Evolutionary conservation across 2,329 filamentous ascomycete species (phyloP), one percentile per base, ranked within the genome.

Genomic region (Neopestalotiopsis rosae): DNA sequence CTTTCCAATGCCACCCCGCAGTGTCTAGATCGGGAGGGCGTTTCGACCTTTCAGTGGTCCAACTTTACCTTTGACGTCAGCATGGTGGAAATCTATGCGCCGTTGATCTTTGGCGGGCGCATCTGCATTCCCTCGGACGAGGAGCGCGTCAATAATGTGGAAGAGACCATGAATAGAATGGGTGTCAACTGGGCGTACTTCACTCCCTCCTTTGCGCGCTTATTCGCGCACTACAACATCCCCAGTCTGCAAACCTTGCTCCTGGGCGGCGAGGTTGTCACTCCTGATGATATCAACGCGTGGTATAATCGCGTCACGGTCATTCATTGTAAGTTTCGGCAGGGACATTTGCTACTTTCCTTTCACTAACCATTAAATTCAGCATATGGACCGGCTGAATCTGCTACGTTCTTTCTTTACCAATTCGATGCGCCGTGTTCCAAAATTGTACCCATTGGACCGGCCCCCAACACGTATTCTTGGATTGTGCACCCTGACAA

Each of bases 351-450:
- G 1, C 7, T 13, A 2, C 17, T 20, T 24, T 62, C 24, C 34
- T 62, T 62, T 42, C 34, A 32, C 59, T 62, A 62, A 62, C 32
- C 34, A 42, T 17, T 3, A n/a, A 10, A 34, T 2, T 24, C 14
- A 62, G 78, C 77, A 4, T 83, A 83, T 69, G 81, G 81, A 3
- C 80, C 80, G 0, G 79, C 78, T 0, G 80, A 83, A 59, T 62
- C 59, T 14, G 59, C 59, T 40, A 62, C 59, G 4, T 62, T 62
- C 7, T 62, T 62, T 32, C 59, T 62, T 5, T 38, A 38, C 59
- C 32, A 42, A 17, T 62, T 62, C 59, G 42, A 62, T 20, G 32
- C 12, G 9, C 59, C 59, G 9, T 81, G 78, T 66, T 78, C 77
- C 17, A 77, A 75, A 5, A 72, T 79, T 6, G 75, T 78, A 4